Evolutionary conservation across 2,329 filamentous ascomycete genomes (phyloP), one percentile per base, ranked within the genome.

Genomic region (Botryotinia convoluta): DNA sequence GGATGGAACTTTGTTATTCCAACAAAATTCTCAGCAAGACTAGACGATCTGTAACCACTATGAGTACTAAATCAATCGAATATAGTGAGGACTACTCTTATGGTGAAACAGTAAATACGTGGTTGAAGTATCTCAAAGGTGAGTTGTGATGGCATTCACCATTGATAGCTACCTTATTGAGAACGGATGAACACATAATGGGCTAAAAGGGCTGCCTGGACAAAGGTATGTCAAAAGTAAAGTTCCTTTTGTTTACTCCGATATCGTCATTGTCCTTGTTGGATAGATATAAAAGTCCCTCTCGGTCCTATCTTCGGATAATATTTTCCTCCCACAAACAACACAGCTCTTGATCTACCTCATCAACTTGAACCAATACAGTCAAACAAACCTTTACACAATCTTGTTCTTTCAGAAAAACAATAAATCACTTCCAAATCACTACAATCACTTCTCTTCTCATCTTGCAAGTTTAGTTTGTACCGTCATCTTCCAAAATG

Each of bases 41-140:
- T 68, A 68, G 65, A 42, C 18, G 61, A 67, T 54, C n/a, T 42
- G 29, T 44, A 42, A 54, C 59, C 45, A 22, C n/a, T 35, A 54
- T 42, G 45, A 64, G 37, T 14, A 54, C n/a, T 1, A 10, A 67
- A 67, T 57, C 32, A 42, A 62, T 44, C 12, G 48, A 37, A 72
- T 67, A 37, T n/a, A 72, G 70, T 54, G 45, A 44, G 61, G 44
- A 54, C 70, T 67, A 72, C 32, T 42, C 45, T 18, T 67, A 42
- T 72, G 61, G 70, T 72, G 70, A 72, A 72, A 72, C 70, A 67
- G 39, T 48, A 26, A 59, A 57, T 48, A 45, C 29, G 29, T 72
- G 61, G 37, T 67, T 45, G 48, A 67, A 72, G 61, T 72, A 67
- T 67, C 45, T 67, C 70, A 59, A 72, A 54, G 22, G 45, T n/a